Percentiles rank a stretch among this genome's conserved stretches.
phyloP scores from a whole-genome alignment of 768 basidiomycete genomes.

The Leccinum aurantiacum region DNA sequence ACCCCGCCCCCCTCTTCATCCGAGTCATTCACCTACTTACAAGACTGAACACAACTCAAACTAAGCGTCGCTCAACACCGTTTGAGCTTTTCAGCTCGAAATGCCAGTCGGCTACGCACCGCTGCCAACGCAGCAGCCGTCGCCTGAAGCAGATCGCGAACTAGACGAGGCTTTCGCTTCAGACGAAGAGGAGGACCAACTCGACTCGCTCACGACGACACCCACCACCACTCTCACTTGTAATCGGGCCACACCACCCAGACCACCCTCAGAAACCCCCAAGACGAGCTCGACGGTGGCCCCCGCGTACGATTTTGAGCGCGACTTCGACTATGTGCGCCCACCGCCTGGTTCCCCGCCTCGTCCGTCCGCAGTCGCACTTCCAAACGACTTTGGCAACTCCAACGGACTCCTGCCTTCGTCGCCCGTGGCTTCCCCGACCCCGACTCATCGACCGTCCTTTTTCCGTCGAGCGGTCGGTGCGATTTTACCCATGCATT shows the following conservation, averaged over 20 bases:
- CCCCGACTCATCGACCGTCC: conserved; percentile 42
- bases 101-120: conserved; percentile 57
- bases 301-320: conserved; percentile 66
- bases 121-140: conserved; percentile 48
- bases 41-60: background rate
- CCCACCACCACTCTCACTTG: conserved; percentile 26
- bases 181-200: conserved; percentile 46
- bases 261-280: conserved; percentile 19
- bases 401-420: conserved; percentile 65
- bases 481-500: conserved; percentile 64
- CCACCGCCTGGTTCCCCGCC: conserved; percentile 85
- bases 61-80: too few relatives aligned
- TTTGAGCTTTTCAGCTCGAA: background rate
- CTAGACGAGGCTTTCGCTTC: conserved; percentile 77
- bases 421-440: conserved; percentile 37
- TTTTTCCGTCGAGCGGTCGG: conserved; percentile 59
- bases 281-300: conserved; percentile 7
- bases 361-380: conserved; percentile 50
- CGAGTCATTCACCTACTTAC: background rate
- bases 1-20: background rate
- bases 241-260: conserved; percentile 12
- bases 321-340: conserved; percentile 63
- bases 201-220: conserved; percentile 27
- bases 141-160: conserved; percentile 52
- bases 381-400: conserved; percentile 71